Base-by-base conservation (phyloP, 1,139 yeast species). In the Suhomyces maxii region DNA sequence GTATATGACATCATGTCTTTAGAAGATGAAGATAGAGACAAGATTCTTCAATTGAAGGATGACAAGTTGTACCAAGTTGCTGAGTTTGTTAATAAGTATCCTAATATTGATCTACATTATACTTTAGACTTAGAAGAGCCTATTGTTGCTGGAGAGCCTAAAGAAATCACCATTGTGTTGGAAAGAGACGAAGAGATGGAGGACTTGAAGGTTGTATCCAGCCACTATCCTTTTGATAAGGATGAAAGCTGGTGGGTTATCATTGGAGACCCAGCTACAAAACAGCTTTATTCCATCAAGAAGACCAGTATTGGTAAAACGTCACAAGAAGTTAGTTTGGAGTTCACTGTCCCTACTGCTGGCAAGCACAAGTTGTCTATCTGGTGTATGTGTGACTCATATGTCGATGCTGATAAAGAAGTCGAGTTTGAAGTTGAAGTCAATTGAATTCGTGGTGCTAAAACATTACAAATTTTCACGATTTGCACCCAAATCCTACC, bases 331-430 rank as follows among this genome's bases (percentile, higher is more conserved):
- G 71, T 85, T 14, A 70, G 68, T 8, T 57, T 93, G 43, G 79
- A 78, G 26, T 79, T 88, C 53, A 71, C 82, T 0, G 62, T 88
- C 14, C 84, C 90, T 0, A 73, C 67, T 3, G 64, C 77, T 4
- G 97, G 97, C 0, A 63, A 68, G 7, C 86, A 83, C 47, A 64
- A 75, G 10, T 66, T 90, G 36, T 80, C 84, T 0, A 68, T 89
- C 2, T 91, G 96, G 96, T 84, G 93, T 59, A 79, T 91, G 65
- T 87, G 97, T 66, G 98, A 91, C 60, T 85, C 96, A 0, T 93
- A 91, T 59, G 58, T 89, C 30, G 98, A 90, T 61, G 95, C 90
- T 2, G 99, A 93, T 61, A 89, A 88, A 61, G 97, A 91, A 66
- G 76, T 82, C 25, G 64, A 65, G 30, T 70, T 88, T 44, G 77